phyloP scores from a whole-genome alignment of 1,284 basidiomycete genomes.

The Trametes pubescens region DNA sequence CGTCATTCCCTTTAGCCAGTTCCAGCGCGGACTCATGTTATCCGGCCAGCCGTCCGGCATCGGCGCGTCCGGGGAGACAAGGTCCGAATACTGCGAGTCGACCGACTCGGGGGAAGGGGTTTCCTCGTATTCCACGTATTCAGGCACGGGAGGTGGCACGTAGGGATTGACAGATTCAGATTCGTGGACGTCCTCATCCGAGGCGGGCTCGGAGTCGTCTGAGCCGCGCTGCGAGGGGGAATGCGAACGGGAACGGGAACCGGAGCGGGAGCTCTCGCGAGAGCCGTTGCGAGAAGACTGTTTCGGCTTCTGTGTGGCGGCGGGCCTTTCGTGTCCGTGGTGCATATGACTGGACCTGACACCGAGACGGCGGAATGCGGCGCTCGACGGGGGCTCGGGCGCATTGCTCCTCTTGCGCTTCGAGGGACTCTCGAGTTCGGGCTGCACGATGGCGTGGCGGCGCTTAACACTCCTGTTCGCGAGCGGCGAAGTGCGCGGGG shows the following conservation, averaged over 20 bases:
- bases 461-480: conserved; percentile 13
- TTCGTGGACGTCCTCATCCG: neutral
- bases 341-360: too few species aligned
- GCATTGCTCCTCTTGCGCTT: conserved; percentile 10
- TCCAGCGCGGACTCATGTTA: neutral
- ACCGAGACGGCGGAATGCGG: neutral
- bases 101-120: neutral
- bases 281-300: too few species aligned
- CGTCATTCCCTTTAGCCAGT: neutral
- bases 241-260: neutral
- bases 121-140: neutral
- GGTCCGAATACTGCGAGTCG: conserved; percentile 1
- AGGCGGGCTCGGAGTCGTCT: neutral
- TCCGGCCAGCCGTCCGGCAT: conserved; percentile 8
- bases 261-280: neutral
- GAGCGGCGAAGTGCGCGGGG: conserved; percentile 18
- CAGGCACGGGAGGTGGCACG: neutral
- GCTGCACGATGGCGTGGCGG: conserved; percentile 4
- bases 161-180: neutral
- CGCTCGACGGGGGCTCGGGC: neutral
- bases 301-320: too few species aligned
- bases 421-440: neutral
- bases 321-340: too few species aligned
- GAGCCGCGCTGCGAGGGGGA: neutral
- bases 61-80: conserved; percentile 2